Conservation (phyloP, 2,329 filamentous ascomycete genomes). For the Beauveria brongniartii region DNA sequence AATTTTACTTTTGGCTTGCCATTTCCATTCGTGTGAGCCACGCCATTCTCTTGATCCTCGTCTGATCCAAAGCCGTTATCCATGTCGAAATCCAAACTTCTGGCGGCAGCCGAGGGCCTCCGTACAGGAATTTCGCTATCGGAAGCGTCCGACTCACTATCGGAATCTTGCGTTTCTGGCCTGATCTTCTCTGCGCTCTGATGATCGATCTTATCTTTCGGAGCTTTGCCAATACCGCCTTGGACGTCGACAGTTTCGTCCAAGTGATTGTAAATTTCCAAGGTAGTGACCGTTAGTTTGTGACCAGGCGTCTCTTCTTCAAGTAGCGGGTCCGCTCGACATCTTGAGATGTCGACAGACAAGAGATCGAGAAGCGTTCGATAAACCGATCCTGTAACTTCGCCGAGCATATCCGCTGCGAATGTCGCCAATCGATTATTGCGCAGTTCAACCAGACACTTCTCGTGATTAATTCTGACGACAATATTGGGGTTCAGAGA, state of each 20-base stretch:
- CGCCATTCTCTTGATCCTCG: conserved; percentile 29
- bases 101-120: not conserved
- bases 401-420: conserved; percentile 61
- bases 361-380: conserved; percentile 61
- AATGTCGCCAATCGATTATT: conserved; percentile 70
- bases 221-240: conserved; percentile 48
- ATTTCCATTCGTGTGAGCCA: conserved; percentile 27
- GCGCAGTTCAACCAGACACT: conserved; percentile 73
- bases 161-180: conserved; percentile 22
- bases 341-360: conserved; percentile 60
- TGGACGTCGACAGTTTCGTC: conserved; percentile 45
- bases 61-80: conserved; percentile 24
- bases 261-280: conserved; percentile 49
- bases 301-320: conserved; percentile 24
- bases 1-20: conserved; percentile 41
- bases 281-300: conserved; percentile 38
- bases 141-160: conserved; percentile 19
- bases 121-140: conserved; percentile 16
- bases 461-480: conserved; percentile 76
- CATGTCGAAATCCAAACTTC: conserved; percentile 11
- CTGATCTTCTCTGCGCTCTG: conserved; percentile 42
- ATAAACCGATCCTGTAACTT: conserved; percentile 72
- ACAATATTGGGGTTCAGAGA: conserved; percentile 56
- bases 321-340: conserved; percentile 47
- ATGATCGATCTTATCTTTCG: conserved; percentile 37